Percentiles rank a stretch among this genome's conserved stretches.
Evolutionary conservation across 106 monocot genomes (phyloP).

Genomic region (Posidonia australis): DNA sequence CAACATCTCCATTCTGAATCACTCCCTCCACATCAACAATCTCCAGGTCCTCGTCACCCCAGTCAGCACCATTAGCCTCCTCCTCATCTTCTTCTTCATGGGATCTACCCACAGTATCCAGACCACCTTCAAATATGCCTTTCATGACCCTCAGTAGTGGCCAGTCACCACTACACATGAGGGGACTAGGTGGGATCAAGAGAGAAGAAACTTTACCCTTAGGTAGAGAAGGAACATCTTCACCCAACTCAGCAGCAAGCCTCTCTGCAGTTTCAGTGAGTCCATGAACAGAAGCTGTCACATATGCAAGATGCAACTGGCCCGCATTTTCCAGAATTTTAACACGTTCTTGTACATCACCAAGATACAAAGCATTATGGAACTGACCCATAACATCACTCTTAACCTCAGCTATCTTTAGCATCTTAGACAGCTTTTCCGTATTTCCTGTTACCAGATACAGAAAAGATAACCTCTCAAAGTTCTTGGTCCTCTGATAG

Average conservation of each 20-base stretch:
- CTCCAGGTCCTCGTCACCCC: constrained; percentile 80
- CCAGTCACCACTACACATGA: constrained; percentile 62
- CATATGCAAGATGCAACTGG: constrained; percentile 83
- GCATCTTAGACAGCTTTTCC: constrained; percentile 79
- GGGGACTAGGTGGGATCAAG: constrained; percentile 61
- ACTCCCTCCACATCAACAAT: constrained; percentile 43
- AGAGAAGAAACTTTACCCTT: constrained; percentile 48
- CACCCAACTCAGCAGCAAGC: constrained; percentile 70
- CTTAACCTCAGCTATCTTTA: constrained; percentile 79
- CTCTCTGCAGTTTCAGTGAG: constrained; percentile 59
- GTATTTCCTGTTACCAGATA: constrained; percentile 79
- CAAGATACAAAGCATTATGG: constrained; percentile 89
- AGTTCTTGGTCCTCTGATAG: constrained; percentile 88
- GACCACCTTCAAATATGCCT: constrained; percentile 74
- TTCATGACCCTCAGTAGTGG: constrained; percentile 74
- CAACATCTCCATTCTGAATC: constrained; percentile 35
- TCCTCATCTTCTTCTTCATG: constrained; percentile 42
- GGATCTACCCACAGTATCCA: constrained; percentile 43
- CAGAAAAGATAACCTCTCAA: constrained; percentile 83
- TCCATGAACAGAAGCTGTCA: constrained; percentile 66
- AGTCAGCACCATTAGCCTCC: constrained; percentile 35
- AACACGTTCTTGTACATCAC: constrained; percentile 59
- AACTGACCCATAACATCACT: constrained; percentile 94
- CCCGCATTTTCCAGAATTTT: constrained; percentile 79
- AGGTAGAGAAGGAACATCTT: constrained; percentile 52